Conservation (phyloP, 176 grass and related monocot genomes). For the Olyra latifolia region DNA sequence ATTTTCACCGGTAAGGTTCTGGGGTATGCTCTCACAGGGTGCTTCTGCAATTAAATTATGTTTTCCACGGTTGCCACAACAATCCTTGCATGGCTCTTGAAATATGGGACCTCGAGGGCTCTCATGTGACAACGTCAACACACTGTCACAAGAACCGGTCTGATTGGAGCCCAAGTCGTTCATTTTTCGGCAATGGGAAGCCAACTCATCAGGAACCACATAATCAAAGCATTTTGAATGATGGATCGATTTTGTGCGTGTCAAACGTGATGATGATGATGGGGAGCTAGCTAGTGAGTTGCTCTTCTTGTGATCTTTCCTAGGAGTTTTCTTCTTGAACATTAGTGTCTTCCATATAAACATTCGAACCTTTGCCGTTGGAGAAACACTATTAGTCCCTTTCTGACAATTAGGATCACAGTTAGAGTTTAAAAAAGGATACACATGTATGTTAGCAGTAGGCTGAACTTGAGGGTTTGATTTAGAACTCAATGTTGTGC, state of each 20-base stretch:
- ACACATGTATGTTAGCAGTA: not conserved
- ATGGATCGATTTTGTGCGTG: conserved; percentile 60
- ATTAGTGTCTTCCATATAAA: conserved; percentile 48
- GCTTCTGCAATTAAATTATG: conserved; percentile 31
- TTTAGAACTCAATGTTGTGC: not conserved
- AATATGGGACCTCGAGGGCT: not conserved
- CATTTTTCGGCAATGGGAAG: conserved; percentile 29
- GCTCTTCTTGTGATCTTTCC: conserved; percentile 40
- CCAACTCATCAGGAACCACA: conserved; percentile 44
- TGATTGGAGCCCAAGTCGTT: conserved; percentile 26
- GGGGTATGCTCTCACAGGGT: conserved; percentile 5
- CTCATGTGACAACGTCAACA: not conserved
- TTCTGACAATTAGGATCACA: conserved; percentile 25
- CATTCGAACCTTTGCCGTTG: conserved; percentile 15
- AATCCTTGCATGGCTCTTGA: not conserved
- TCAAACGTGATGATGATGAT: conserved; percentile 43
- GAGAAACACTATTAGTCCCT: conserved; percentile 20
- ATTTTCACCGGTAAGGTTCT: conserved; percentile 9
- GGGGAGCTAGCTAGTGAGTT: conserved; percentile 9
- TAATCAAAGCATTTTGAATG: conserved; percentile 59
- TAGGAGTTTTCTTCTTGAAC: conserved; percentile 41
- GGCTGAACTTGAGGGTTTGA: not conserved
- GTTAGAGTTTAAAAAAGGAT: not conserved
- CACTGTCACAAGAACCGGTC: conserved; percentile 22
- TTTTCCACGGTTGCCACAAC: conserved; percentile 16